Evolutionary conservation across 2,329 filamentous ascomycete species (phyloP).

Genomic region (Xylariaceae sp.): DNA sequence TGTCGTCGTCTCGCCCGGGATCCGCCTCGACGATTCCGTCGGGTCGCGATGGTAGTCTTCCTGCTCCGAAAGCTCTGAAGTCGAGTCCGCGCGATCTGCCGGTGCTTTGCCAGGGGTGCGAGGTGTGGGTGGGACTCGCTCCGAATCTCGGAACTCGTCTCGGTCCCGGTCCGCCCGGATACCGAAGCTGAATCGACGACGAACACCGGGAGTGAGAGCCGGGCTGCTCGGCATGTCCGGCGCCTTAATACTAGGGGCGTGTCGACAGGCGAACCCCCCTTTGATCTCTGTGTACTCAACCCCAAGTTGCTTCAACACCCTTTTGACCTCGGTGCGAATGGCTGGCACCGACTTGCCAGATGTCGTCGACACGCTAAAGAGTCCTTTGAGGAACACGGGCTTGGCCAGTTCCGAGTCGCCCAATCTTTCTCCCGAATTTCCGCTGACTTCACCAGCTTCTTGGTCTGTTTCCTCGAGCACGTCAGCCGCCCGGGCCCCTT

Average conservation of each 20-base stretch:
- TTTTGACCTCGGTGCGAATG: slow-evolving; percentile 86
- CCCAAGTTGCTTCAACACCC: slow-evolving; percentile 80
- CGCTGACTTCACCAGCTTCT: slow-evolving; percentile 64
- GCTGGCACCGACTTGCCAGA: slow-evolving; percentile 84
- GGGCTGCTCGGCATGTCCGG: slow-evolving; percentile 63
- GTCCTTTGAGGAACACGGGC: slow-evolving; percentile 90
- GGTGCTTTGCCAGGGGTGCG: slow-evolving; percentile 44
- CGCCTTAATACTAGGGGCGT: slow-evolving; percentile 81
- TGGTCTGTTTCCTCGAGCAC: slow-evolving; percentile 89
- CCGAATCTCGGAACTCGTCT: slow-evolving; percentile 67
- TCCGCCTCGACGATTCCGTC: slow-evolving; percentile 51
- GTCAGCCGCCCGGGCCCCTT: slow-evolving; percentile 70
- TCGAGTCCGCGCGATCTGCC: slow-evolving; percentile 73
- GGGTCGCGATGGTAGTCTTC: slow-evolving; percentile 63
- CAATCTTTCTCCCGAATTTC: slow-evolving; percentile 58
- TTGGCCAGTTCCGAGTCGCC: slow-evolving; percentile 78
- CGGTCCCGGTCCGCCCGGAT: slow-evolving; percentile 64
- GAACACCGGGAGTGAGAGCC: slow-evolving; percentile 57
- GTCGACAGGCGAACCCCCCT: slow-evolving; percentile 86
- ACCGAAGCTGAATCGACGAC: slow-evolving; percentile 80
- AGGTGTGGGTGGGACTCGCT: slow-evolving; percentile 48
- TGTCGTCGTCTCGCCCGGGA: slow-evolving; percentile 84
- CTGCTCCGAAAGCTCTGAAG: slow-evolving; percentile 76
- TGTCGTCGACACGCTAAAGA: slow-evolving; percentile 96
- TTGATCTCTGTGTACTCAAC: slow-evolving; percentile 93